Conservation (phyloP, 1,139 yeast genomes). For the Kodamaea arcana region DNA sequence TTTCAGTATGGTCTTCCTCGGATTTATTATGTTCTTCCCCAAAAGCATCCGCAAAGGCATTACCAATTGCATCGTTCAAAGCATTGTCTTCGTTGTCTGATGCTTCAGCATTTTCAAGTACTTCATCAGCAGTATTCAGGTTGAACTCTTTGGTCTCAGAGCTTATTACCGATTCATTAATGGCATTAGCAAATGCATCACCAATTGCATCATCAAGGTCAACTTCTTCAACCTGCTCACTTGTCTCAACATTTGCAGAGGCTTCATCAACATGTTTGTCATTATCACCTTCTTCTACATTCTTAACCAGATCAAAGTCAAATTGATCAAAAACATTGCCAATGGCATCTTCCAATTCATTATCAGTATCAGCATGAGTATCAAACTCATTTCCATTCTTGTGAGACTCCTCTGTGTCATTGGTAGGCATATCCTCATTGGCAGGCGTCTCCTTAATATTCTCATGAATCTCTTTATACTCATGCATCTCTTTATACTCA, state of each 20-base stretch:
- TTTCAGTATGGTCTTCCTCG: background rate
- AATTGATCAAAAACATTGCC: conserved; percentile 23
- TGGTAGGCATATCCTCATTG: too few species aligned
- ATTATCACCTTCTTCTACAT: background rate
- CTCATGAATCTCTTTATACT: too few species aligned
- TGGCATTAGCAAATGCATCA: conserved; percentile 8
- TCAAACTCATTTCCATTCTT: too few species aligned
- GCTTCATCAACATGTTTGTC: background rate
- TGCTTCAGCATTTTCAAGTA: conserved; percentile 3
- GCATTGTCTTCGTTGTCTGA: conserved; percentile 11
- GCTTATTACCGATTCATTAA: conserved; percentile 1
- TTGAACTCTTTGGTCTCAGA: background rate
- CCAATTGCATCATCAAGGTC: conserved; percentile 12
- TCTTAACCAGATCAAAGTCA: conserved; percentile 3
- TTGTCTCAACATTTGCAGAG: background rate
- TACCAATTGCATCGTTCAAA: conserved; percentile 23
- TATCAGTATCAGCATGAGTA: conserved; percentile 9
- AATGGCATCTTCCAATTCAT: conserved; percentile 26
- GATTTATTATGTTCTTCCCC: background rate
- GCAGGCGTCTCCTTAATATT: conserved; percentile 1
- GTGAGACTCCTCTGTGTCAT: too few species aligned
- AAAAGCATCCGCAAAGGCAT: conserved; percentile 18
- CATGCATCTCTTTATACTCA: too few species aligned
- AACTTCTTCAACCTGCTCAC: background rate
- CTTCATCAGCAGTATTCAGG: conserved; percentile 4